Evolutionary conservation across 768 basidiomycete species (phyloP).

Genomic region (Tricholoma saponaceum): DNA sequence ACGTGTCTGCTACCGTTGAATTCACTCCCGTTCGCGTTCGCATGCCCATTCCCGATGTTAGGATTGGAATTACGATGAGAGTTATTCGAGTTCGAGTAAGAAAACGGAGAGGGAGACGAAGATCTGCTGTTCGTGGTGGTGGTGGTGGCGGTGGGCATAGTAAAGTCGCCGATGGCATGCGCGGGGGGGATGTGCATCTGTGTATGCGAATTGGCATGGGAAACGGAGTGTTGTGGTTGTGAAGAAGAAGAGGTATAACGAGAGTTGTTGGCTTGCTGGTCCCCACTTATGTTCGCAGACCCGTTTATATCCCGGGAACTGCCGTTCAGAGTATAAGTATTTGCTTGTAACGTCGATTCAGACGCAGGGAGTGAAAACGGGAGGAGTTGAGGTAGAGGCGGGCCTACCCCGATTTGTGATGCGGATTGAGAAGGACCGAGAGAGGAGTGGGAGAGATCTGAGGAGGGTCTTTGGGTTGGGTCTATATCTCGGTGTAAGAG

Average conservation of each 20-base stretch:
- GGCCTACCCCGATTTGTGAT: slow-evolving; percentile 46
- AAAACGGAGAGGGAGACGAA: not conserved
- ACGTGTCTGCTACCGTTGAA: slow-evolving; percentile 16
- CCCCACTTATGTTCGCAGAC: not conserved
- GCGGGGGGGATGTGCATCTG: slow-evolving; percentile 45
- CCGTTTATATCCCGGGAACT: not conserved
- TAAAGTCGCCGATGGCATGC: slow-evolving; percentile 37
- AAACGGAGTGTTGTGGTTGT: not conserved
- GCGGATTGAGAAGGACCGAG: slow-evolving; percentile 75
- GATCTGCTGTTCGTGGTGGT: not conserved
- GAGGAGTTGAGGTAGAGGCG: not conserved
- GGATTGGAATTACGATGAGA: not conserved
- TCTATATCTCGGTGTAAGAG: not conserved
- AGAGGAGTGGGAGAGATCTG: slow-evolving; percentile 49
- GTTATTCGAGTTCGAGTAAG: not conserved
- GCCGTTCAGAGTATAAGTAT: not conserved
- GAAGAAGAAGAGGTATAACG: not conserved
- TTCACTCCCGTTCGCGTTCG: not conserved
- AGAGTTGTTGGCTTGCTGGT: slow-evolving; percentile 12
- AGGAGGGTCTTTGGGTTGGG: slow-evolving; percentile 30
- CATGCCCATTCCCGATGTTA: slow-evolving; percentile 3
- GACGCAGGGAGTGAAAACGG: not conserved
- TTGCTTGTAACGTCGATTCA: not conserved
- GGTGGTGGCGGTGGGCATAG: not conserved
- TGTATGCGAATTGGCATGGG: slow-evolving; percentile 3